Percentiles rank a stretch among this genome's conserved stretches.
Conservation (phyloP, 78 protist genomes). For the Dictyostelium intermedium region DNA sequence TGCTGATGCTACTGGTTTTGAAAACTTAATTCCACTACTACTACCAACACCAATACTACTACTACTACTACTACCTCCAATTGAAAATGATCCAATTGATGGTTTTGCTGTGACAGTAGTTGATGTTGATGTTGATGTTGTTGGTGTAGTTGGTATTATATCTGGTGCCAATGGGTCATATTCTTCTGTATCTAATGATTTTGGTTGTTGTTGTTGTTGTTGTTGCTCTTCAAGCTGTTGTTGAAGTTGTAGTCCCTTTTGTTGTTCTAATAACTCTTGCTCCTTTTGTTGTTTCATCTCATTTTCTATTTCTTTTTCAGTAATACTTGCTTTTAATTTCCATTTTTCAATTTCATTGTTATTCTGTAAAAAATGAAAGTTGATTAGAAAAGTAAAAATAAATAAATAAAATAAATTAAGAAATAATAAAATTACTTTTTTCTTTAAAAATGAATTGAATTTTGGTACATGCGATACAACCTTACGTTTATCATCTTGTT, state of each 20-base stretch:
- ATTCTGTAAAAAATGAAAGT: slow-evolving; percentile 1
- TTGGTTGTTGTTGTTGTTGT: neutral
- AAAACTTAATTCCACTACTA: slow-evolving; percentile 28
- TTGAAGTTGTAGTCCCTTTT: neutral
- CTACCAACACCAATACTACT: neutral
- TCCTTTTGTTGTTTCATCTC: neutral
- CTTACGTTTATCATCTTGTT: neutral
- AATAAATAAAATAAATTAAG: neutral
- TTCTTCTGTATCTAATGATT: neutral
- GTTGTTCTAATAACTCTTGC: neutral
- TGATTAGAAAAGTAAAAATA: neutral
- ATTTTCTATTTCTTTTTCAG: neutral
- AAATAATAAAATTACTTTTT: neutral
- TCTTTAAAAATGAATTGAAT: neutral
- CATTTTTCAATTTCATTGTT: slow-evolving; percentile 59
- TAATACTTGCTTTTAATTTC: slow-evolving; percentile 53
- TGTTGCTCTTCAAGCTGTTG: neutral
- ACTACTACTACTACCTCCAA: neutral
- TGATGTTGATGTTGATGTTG: neutral
- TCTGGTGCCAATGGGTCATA: neutral
- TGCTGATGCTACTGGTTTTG: slow-evolving; percentile 8
- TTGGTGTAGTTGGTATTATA: neutral
- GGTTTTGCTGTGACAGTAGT: neutral
- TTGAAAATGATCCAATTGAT: slow-evolving; percentile 7
- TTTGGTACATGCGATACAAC: neutral